Evolutionary conservation across 2,329 filamentous ascomycete species (phyloP), one percentile per base, ranked within the genome.

Genomic region (Diplocarpon rosae): DNA sequence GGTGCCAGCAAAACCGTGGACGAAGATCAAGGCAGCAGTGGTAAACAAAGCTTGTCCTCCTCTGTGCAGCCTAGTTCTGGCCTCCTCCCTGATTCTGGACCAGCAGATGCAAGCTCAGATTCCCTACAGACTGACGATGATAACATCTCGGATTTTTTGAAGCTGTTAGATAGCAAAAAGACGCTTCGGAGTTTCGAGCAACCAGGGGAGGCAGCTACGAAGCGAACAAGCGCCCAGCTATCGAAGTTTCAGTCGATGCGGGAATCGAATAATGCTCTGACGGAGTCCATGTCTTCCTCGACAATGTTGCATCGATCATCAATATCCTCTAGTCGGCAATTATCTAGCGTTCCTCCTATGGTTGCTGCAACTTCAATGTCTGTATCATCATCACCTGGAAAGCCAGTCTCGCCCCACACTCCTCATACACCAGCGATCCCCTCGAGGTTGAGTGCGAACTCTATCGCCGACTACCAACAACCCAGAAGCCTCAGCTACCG

Each of bases 341-440:
- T 80, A 38, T 67, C 71, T 9, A 77, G 76, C 50, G 71, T 78
- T 2, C 74, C 76, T 2, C 71, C 83, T 48, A 85, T 88, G 62
- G 83, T 62, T 35, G 58, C 85, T 42, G 72, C 88, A 1, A 83
- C 82, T 4, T 87, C 85, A 0, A 71, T 87, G 52, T 95, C 89
- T 3, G 81, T 82, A 10, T 90, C 86, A 1, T 90, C 88, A 0
- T 95, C 89, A 9, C 89, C 89, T 1, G 86, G 84, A 45, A 95
- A 95, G 57, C 86, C 88, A 0, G 75, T 93, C 14, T 95, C 87
- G 2, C 88, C 85, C 9, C 87, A 90, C 59, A 95, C 86, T 0
- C 87, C 89, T 1, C 89, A 96, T 59, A 94, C 88, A 0, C 92
- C 92, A 3, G 88, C 89, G 10, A 87, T 96, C 24, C 90, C 90